Base-by-base conservation (phyloP, 2,329 filamentous ascomycete species). In the Sphaerulina musiva region DNA sequence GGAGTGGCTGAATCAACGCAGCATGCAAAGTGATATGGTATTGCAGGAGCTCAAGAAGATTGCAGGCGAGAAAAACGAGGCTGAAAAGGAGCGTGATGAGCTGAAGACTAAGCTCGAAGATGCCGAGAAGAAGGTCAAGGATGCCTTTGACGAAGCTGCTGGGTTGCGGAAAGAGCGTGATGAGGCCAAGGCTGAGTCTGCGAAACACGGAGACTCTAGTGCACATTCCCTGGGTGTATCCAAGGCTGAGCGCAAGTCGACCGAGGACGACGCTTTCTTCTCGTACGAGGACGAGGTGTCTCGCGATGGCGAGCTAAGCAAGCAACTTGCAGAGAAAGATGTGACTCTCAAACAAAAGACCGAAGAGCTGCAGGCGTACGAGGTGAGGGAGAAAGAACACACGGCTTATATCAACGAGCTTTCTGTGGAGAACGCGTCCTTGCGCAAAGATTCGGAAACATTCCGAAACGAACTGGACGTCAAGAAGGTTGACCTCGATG, bases 21-120 rank as follows among this genome's bases (percentile, higher is more conserved):
- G 85, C 57, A 72, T 91, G 50, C 92, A 95, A 67, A 85, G 85
- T 41, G 89, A 95, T 64, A 95, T 98, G 87, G 84, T 95, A 2
- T 85, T 95, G 81, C 87, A 95, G 44, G 93, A 98, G 71, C 77
- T 96, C 53, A 96, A 95, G 73, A 80, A 89, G 10, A 83, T 97
- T 0, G 86, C 89, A 0, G 80, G 80, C 3, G 66, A 69, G 55
- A 61, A 66, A 38, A 56, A 61, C 29, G 57, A 62, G 11, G 54
- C 60, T 7, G 58, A 64, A 6, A 67, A 65, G 43, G 91, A 97
- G 67, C 85, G 87, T 55, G 89, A 95, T 57, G 81, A 83, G 12
- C 77, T 87, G 57, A 92, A 89, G 69, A 87, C 85, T 71, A 89
- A 87, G 69, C 74, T 84, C 2, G 82, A 86, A n/a, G 81, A 85